Base-by-base conservation (phyloP, 1,284 basidiomycete genomes). In the Cryptococcus sp. region DNA sequence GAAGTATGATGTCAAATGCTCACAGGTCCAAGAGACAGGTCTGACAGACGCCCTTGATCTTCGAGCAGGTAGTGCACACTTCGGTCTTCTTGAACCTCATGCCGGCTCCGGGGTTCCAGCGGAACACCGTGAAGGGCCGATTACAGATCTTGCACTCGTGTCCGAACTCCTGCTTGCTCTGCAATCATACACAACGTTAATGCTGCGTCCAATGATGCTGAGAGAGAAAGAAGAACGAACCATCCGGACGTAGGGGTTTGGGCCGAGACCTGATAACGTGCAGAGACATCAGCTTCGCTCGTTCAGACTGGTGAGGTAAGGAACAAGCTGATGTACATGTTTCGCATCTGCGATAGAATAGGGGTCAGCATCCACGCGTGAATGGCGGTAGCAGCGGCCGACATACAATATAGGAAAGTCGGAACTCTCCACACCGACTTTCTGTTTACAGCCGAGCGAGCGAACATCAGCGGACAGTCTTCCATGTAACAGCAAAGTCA, bases 21-120 rank as follows among this genome's bases (percentile, higher is more conserved):
- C 47, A 77, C 60, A 95, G 84, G 76, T 99, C 96, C 39, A 99
- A 83, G 27, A 99, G 82, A 78, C 96, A 99, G 0, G 94, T 98
- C 81, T 99, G 96, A 81, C 96, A 99, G 45, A 96, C 91, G 72
- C 99, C 97, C 83, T 98, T 97, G 69, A 97, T 89, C 82, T 97
- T 99, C 41, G 95, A 91, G 71, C 96, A 99, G 0, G 96, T 98
- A 76, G 96, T 93, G 80, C 96, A 99, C 65, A 99, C 88, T 63
- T 98, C 95, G 5, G 96, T 99, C 68, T 93, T 91, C 82, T 99
- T 99, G 85, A 88, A 96, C 43, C 96, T 87, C 75, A 88, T 89
- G 45, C 93, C 95, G 16, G 78, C 72, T 52, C 96, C 96, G 1
- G 96, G 94, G 71, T 97, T 95, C 96, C 96, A 99, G 48, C 93